These are phyloP conservation scores for Rutstroemia sp. DNA, from an alignment of 2,329 filamentous ascomycete genomes.

Conservation along the genomic window DNA sequence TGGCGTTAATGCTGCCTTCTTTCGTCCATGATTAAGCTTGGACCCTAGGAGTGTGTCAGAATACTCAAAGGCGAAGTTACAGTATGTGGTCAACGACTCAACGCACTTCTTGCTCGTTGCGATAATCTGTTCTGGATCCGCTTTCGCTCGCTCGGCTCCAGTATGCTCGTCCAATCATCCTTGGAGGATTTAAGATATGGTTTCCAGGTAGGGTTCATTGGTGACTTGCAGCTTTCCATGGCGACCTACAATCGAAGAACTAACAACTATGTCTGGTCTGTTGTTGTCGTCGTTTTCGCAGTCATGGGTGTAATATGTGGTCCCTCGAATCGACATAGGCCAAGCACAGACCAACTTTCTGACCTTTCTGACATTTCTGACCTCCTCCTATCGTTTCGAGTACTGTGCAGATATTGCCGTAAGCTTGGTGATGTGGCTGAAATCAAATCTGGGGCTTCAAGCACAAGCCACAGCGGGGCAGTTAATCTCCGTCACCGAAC, in stretches of 20 bases:
- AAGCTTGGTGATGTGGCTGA: no score
- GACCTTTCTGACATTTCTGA: slow-evolving; percentile 3
- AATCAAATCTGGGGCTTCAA: no score
- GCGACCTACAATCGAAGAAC: no score
- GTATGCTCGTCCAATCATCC: slow-evolving; percentile 31
- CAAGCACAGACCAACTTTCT: neutral
- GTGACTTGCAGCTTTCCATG: no score
- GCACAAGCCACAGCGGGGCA: no score
- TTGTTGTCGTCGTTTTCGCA: neutral
- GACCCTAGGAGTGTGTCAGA: slow-evolving; percentile 10
- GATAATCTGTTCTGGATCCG: slow-evolving; percentile 23
- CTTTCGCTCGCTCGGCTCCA: slow-evolving; percentile 24
- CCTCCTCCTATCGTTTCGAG: neutral
- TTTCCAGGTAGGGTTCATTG: slow-evolving; percentile 14
- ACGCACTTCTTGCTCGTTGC: slow-evolving; percentile 22
- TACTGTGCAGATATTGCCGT: no score
- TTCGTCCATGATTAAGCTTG: slow-evolving; percentile 10
- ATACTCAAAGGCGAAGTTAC: neutral
- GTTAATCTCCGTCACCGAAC: no score
- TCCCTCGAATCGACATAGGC: neutral
- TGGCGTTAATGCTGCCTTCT: neutral
- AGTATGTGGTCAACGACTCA: neutral
- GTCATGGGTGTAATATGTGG: neutral
- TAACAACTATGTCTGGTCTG: neutral
- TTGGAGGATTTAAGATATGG: slow-evolving; percentile 14